phyloP scores from a whole-genome alignment of 306 rosid genomes.

The Senna tora region DNA sequence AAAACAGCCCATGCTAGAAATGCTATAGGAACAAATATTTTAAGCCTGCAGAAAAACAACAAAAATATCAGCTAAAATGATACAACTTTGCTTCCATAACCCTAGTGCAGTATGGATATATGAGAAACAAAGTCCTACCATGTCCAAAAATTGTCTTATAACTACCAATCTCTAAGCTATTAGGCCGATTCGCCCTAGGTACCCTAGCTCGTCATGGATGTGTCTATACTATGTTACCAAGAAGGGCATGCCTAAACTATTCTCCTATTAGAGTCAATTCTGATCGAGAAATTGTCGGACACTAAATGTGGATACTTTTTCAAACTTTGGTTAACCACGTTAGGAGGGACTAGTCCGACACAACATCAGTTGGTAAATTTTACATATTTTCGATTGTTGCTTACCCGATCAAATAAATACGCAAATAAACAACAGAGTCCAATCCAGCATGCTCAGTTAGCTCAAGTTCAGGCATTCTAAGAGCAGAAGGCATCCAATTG shows the following conservation, averaged over 20 bases:
- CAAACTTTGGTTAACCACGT: too few species aligned
- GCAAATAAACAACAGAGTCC: conserved; percentile 92
- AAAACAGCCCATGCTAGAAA: conserved; percentile 77
- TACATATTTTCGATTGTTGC: conserved; percentile 6
- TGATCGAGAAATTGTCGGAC: too few species aligned
- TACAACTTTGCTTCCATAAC: background rate
- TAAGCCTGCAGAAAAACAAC: conserved; percentile 67
- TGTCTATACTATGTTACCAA: too few species aligned
- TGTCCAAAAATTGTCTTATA: background rate
- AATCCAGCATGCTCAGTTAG: conserved; percentile 96
- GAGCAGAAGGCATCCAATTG: conserved; percentile 94
- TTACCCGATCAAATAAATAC: conserved; percentile 94
- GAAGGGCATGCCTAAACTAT: too few species aligned
- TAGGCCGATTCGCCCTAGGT: too few species aligned
- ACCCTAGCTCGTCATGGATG: too few species aligned
- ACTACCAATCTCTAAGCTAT: background rate
- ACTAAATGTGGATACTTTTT: too few species aligned
- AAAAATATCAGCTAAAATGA: conserved; percentile 9
- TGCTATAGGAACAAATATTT: conserved; percentile 91
- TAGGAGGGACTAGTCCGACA: too few species aligned
- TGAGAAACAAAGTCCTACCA: background rate
- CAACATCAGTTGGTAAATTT: too few species aligned
- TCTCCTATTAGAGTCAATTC: too few species aligned
- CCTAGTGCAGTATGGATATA: conserved; percentile 5
- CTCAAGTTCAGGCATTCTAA: conserved; percentile 92